Evolutionary conservation across 768 basidiomycete genomes (phyloP).

Genomic region (Hemileccinum rubropunctum): DNA sequence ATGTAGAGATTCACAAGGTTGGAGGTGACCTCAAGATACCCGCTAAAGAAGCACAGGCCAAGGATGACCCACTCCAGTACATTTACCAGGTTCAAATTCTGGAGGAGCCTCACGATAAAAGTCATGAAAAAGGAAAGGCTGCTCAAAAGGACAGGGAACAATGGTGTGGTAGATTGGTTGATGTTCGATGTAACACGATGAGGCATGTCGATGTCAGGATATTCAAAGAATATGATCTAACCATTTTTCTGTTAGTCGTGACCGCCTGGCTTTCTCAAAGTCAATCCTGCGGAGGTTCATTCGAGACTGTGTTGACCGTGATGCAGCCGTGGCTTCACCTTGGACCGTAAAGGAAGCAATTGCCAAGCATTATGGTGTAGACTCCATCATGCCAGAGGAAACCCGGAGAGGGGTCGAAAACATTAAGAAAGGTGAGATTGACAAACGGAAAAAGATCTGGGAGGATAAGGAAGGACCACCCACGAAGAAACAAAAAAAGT

Average conservation of each 20-base stretch:
- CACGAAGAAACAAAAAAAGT: slow-evolving; percentile 78
- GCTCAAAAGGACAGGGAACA: slow-evolving; percentile 58
- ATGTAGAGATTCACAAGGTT: slow-evolving; percentile 59
- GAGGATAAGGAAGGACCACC: slow-evolving; percentile 85
- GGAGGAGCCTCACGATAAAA: slow-evolving; percentile 70
- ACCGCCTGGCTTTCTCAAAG: slow-evolving; percentile 94
- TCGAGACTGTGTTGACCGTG: slow-evolving; percentile 91
- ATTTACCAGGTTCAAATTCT: slow-evolving; percentile 86
- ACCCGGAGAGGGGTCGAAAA: slow-evolving; percentile 74
- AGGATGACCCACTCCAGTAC: slow-evolving; percentile 81
- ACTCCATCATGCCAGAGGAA: slow-evolving; percentile 82
- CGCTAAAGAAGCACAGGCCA: slow-evolving; percentile 61
- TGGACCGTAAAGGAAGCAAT: slow-evolving; percentile 92
- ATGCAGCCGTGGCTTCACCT: slow-evolving; percentile 88
- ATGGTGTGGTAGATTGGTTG: slow-evolving; percentile 75
- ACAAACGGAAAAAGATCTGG: slow-evolving; percentile 90
- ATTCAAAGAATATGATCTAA: slow-evolving; percentile 1
- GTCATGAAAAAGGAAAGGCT: slow-evolving; percentile 56
- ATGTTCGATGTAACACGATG: slow-evolving; percentile 77
- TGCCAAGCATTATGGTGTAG: slow-evolving; percentile 82
- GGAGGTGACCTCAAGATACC: slow-evolving; percentile 78
- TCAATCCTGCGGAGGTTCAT: slow-evolving; percentile 96
- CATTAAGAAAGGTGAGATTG: slow-evolving; percentile 84
- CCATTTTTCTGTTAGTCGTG: slow-evolving; percentile 57
- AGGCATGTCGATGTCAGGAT: slow-evolving; percentile 50